Base-by-base conservation (phyloP, 192 early-diverging fungal genomes). In the Coemansia sp. region DNA sequence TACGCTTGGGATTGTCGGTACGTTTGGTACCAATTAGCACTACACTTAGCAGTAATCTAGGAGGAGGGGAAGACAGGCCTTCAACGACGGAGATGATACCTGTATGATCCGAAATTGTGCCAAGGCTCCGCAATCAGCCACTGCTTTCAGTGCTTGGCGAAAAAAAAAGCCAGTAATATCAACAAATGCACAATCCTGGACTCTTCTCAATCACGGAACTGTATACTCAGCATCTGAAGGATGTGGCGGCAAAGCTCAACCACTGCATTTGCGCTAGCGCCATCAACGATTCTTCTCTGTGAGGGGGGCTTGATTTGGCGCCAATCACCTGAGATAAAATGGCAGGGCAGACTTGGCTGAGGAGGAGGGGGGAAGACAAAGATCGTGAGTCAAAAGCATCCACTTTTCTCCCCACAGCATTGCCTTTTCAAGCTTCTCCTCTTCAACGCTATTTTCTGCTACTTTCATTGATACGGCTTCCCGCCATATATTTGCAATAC, bases 401-500 rank as follows among this genome's bases (percentile, higher is more conserved):
- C 33, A 10, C 5, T 36, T 10, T 27, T 27, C 33, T 10, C 27
- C 27, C 39, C 39, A 46, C 11, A 46, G 39, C 14, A 54, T 27
- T 36, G 27, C 30, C 57, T 31, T 39, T 22, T 46, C 31, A 22
- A 52, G 32, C 58, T 59, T 55, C 42, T 51, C 25, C 57, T 31
- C 54, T 32, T 17, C 21, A 17, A 29, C 51, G 42, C 23, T 19
- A 42, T 61, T 61, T 51, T 19, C 25, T 39, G 22, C n/a, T 39
- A 29, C 17, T 25, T 42, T 36, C 14, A 46, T 22, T 42, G 46
- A 31, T 46, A 42, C 27, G 24, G 39, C 1, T 33, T 53, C 51
- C 1, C 50, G 30, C 39, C 59, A 19, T 68, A 17, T 42, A 56
- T 52, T 63, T 24, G 27, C 27, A 51, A 53, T 32, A 51, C 25